Evolutionary conservation across 306 rosid species (phyloP).

Genomic region (Dalbergia cochinchinensis): DNA sequence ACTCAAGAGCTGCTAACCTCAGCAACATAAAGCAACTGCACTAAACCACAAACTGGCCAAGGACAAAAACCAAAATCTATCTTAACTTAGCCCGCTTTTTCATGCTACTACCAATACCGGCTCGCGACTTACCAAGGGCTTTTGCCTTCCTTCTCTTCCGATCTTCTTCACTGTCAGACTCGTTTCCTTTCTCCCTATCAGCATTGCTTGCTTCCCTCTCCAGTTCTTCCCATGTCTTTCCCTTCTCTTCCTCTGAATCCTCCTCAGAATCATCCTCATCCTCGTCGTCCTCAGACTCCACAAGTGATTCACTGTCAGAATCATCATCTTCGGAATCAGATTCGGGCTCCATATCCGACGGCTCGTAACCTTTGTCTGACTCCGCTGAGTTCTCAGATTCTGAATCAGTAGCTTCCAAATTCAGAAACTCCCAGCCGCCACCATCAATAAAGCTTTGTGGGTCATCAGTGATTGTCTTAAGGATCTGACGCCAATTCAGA

Average conservation of each 20-base stretch:
- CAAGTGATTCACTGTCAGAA: slow-evolving; percentile 86
- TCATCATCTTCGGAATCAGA: slow-evolving; percentile 88
- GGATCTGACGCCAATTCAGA: slow-evolving; percentile 93
- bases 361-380: slow-evolving; percentile 91
- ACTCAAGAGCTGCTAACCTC: background rate
- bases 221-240: slow-evolving; percentile 95
- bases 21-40: slow-evolving; percentile 17
- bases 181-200: slow-evolving; percentile 90
- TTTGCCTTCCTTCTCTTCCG: slow-evolving; percentile 88
- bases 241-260: slow-evolving; percentile 59
- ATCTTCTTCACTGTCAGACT: slow-evolving; percentile 95
- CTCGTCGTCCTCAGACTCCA: slow-evolving; percentile 75
- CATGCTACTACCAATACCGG: slow-evolving; percentile 57
- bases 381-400: slow-evolving; percentile 84
- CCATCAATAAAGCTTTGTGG: slow-evolving; percentile 92
- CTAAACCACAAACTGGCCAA: slow-evolving; percentile 29
- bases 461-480: slow-evolving; percentile 94
- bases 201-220: slow-evolving; percentile 99
- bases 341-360: slow-evolving; percentile 86
- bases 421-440: slow-evolving; percentile 99
- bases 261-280: slow-evolving; percentile 52
- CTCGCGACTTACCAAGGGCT: slow-evolving; percentile 83
- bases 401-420: slow-evolving; percentile 91
- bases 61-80: slow-evolving; percentile 46
- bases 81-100: slow-evolving; percentile 75